Evolutionary conservation across 1,284 basidiomycete genomes (phyloP).

Genomic region (Bjerkandera adusta): DNA sequence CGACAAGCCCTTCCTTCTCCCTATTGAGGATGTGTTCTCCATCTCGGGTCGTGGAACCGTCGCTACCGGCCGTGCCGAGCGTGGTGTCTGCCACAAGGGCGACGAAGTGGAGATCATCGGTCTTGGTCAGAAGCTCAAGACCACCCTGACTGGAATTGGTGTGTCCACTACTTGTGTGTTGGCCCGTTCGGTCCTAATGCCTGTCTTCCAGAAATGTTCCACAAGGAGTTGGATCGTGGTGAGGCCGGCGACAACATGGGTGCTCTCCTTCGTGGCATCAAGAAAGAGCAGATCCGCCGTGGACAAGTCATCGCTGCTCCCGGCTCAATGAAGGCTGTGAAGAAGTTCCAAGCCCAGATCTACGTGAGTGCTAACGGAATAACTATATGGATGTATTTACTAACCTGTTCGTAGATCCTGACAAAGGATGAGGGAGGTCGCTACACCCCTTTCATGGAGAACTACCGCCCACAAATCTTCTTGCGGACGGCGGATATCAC

Average conservation of each 20-base stretch:
- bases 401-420: slow-evolving; percentile 55
- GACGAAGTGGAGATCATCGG: slow-evolving; percentile 95
- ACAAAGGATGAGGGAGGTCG: slow-evolving; percentile 99
- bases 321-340: slow-evolving; percentile 92
- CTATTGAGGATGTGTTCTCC: slow-evolving; percentile 97
- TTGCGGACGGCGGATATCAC: slow-evolving; percentile 96
- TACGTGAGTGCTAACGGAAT: slow-evolving; percentile 60
- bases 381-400: slow-evolving; percentile 6
- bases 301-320: slow-evolving; percentile 92
- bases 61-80: slow-evolving; percentile 92
- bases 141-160: slow-evolving; percentile 95
- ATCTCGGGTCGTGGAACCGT: slow-evolving; percentile 99
- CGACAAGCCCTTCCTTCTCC: slow-evolving; percentile 97
- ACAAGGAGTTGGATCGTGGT: slow-evolving; percentile 98
- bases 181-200: slow-evolving; percentile 6
- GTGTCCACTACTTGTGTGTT: slow-evolving; percentile 26
- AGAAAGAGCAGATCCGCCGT: slow-evolving; percentile 94
- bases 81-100: slow-evolving; percentile 91
- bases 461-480: slow-evolving; percentile 97
- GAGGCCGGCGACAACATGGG: slow-evolving; percentile 99
- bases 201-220: slow-evolving; percentile 87
- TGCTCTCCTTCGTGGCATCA: slow-evolving; percentile 93
- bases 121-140: slow-evolving; percentile 83
- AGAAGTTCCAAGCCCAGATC: slow-evolving; percentile 92
- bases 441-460: slow-evolving; percentile 95